Conservation (phyloP, 345 rosid genomes). For the Moricandia arvensis region DNA sequence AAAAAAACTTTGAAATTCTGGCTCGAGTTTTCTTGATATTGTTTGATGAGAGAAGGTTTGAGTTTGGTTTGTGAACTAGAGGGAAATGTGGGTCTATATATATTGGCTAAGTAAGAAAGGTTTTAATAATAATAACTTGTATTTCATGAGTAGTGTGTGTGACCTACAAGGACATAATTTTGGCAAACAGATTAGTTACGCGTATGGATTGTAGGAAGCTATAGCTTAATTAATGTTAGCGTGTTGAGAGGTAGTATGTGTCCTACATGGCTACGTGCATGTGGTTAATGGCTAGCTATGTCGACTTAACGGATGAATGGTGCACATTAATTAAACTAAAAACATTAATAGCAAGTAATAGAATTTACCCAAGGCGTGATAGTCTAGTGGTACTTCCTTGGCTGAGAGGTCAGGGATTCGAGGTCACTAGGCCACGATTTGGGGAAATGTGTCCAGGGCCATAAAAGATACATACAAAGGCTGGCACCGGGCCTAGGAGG, state of each 20-base stretch:
- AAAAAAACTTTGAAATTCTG: neutral
- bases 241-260: too few species aligned
- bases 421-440: too few species aligned
- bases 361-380: too few species aligned
- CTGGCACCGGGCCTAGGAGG: too few species aligned
- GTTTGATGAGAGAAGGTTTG: constrained; percentile 22
- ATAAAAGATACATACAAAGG: too few species aligned
- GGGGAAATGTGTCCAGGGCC: too few species aligned
- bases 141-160: constrained; percentile 2
- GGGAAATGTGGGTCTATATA: constrained; percentile 22
- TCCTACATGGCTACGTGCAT: too few species aligned
- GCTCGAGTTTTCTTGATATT: neutral
- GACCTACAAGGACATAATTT: constrained; percentile 30
- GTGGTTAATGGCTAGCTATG: constrained; percentile 25
- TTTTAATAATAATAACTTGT: neutral
- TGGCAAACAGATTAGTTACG: constrained; percentile 14
- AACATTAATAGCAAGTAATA: neutral
- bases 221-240: too few species aligned
- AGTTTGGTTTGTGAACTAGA: constrained; percentile 29
- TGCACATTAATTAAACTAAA: neutral
- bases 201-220: neutral
- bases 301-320: neutral
- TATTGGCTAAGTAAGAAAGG: neutral
- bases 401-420: too few species aligned
- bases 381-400: too few species aligned